These are phyloP conservation scores for Acanthamoeba triangularis DNA, from an alignment of 208 protist genomes.

Conservation along the genomic window DNA sequence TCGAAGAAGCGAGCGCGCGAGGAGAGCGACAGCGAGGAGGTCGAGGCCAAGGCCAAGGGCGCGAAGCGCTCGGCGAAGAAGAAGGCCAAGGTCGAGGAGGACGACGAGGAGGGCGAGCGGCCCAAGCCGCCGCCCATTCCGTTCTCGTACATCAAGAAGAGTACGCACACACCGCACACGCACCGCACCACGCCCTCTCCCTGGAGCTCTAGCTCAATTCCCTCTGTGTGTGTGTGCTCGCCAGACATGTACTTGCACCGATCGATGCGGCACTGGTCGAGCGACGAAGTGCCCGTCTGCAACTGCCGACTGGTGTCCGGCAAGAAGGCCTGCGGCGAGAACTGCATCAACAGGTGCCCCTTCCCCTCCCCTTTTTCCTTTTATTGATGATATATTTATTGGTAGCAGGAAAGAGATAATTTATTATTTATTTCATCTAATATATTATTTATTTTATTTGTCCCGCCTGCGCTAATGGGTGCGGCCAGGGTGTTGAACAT, in stretches of 20 bases:
- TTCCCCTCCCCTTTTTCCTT: no score
- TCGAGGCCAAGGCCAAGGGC: neutral
- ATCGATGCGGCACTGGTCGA: neutral
- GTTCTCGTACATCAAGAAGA: neutral
- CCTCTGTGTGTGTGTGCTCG: no score
- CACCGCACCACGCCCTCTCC: neutral
- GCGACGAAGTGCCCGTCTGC: neutral
- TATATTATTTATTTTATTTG: neutral
- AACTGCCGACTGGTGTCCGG: neutral
- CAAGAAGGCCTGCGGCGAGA: neutral
- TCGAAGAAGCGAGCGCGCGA: neutral
- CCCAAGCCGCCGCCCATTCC: neutral
- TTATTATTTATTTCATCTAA: neutral
- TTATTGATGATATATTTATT: no score
- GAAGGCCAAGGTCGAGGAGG: neutral
- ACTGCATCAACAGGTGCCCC: neutral
- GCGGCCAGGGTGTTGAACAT: neutral
- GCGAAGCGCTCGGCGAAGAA: neutral
- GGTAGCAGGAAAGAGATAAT: no score
- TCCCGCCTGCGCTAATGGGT: neutral
- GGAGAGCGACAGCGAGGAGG: neutral
- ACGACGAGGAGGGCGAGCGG: neutral
- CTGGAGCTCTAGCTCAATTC: neutral
- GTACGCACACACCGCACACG: neutral
- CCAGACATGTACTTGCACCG: neutral